A percentile compares a stretch with the other conserved stretches of the same genome.
phyloP scores from a whole-genome alignment of 257 asterid genomes.

The Nicotiana undulata region DNA sequence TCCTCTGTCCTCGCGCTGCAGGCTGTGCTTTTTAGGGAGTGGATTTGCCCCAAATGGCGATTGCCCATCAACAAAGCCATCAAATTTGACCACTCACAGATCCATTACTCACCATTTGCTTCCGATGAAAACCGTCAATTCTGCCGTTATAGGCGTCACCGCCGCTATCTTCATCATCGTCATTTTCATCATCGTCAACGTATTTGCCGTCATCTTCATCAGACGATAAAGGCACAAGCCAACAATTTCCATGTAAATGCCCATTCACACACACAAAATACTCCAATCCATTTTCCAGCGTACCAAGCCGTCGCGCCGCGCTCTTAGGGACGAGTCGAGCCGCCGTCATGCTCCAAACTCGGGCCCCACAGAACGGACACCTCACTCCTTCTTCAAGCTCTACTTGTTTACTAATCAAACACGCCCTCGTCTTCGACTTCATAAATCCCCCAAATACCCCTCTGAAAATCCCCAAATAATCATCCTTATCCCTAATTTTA shows the following conservation, averaged over 20 bases:
- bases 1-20: no score
- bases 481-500: slow-evolving; percentile 11
- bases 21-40: no score
- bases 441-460: slow-evolving; percentile 66
- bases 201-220: slow-evolving; percentile 13
- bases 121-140: neutral
- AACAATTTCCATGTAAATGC: slow-evolving; percentile 70
- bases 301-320: slow-evolving; percentile 62
- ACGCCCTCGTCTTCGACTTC: slow-evolving; percentile 64
- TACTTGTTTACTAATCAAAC: slow-evolving; percentile 38
- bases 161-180: neutral
- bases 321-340: slow-evolving; percentile 55
- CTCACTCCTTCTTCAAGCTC: slow-evolving; percentile 41
- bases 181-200: neutral
- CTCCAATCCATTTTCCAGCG: slow-evolving; percentile 55
- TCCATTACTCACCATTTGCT: neutral
- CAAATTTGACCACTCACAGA: neutral
- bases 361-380: slow-evolving; percentile 72
- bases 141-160: neutral
- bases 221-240: slow-evolving; percentile 65
- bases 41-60: no score
- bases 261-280: slow-evolving; percentile 82
- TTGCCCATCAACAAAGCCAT: no score
- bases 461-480: slow-evolving; percentile 58
- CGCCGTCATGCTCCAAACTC: slow-evolving; percentile 84